These are phyloP conservation scores for Kitagawia praeruptora DNA, from an alignment of 129 eudicot genomes.

Conservation along the genomic window DNA sequence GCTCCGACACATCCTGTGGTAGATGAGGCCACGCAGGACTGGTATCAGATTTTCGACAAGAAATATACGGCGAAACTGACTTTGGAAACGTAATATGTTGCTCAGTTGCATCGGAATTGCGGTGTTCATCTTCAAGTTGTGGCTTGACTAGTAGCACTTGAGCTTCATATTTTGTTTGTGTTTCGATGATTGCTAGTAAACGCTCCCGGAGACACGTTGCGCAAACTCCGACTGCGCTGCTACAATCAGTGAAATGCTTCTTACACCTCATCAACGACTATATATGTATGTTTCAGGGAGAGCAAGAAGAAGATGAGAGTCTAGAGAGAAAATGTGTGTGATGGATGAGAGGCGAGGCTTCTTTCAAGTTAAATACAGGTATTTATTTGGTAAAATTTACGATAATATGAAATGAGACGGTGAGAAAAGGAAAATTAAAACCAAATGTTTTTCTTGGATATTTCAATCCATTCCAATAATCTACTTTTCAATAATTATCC, in stretches of 20 bases:
- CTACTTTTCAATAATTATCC: too few species aligned
- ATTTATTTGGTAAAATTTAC: background rate
- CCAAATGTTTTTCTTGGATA: background rate
- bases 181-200: slow-evolving; percentile 35
- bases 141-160: slow-evolving; percentile 12
- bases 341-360: background rate
- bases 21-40: slow-evolving; percentile 13
- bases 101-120: slow-evolving; percentile 16
- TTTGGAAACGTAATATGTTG: slow-evolving; percentile 33
- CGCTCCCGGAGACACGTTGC: slow-evolving; percentile 56
- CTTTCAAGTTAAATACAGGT: background rate
- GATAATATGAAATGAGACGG: background rate
- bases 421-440: background rate
- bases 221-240: slow-evolving; percentile 37
- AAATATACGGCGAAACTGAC: slow-evolving; percentile 60
- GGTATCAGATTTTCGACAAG: slow-evolving; percentile 35
- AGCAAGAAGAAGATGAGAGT: background rate
- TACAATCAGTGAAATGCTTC: slow-evolving; percentile 31
- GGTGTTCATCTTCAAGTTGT: slow-evolving; percentile 19
- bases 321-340: background rate
- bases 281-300: background rate
- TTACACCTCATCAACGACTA: slow-evolving; percentile 28
- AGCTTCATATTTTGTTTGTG: slow-evolving; percentile 30
- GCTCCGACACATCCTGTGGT: slow-evolving; percentile 21
- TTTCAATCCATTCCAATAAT: background rate